A percentile compares a stretch with the other conserved stretches of the same genome.
Conservation (phyloP, 2,329 filamentous ascomycete genomes). For the Ploettnerulaceae sp. region DNA sequence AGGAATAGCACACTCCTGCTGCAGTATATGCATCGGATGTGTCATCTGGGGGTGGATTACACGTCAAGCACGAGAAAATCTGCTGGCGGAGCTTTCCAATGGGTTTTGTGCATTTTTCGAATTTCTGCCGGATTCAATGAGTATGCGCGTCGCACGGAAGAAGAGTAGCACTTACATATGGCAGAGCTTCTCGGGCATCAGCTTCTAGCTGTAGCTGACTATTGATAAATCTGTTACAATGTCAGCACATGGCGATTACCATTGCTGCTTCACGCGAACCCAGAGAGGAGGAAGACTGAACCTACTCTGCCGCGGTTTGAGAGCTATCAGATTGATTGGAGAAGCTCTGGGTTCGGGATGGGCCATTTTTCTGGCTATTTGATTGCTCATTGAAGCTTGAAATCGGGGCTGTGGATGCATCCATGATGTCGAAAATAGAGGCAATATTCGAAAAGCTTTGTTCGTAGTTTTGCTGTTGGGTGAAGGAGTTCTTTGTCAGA, state of each 20-base stretch:
- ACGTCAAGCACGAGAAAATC: conserved; percentile 90
- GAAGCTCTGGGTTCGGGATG: conserved; percentile 51
- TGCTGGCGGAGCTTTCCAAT: conserved; percentile 83
- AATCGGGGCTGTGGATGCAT: conserved; percentile 34
- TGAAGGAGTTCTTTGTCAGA: background rate
- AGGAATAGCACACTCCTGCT: conserved; percentile 92
- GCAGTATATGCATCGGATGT: conserved; percentile 59
- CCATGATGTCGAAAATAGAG: conserved; percentile 29
- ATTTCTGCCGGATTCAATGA: conserved; percentile 55
- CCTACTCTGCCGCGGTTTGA: conserved; percentile 42
- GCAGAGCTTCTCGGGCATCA: conserved; percentile 89
- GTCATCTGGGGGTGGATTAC: conserved; percentile 71
- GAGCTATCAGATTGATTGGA: conserved; percentile 46
- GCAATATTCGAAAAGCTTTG: background rate
- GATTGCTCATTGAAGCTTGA: conserved; percentile 11
- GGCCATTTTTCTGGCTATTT: conserved; percentile 16
- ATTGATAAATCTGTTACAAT: conserved; percentile 66
- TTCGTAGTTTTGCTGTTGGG: background rate
- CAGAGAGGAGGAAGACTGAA: background rate
- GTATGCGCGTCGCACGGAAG: conserved; percentile 15
- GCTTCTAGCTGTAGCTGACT: conserved; percentile 87
- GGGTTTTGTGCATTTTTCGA: conserved; percentile 87
- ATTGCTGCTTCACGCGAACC: background rate
- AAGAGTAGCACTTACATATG: conserved; percentile 61
- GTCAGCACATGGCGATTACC: conserved; percentile 10